Evolutionary conservation across 768 basidiomycete species (phyloP).

Genomic region (Scleroderma citrinum): DNA sequence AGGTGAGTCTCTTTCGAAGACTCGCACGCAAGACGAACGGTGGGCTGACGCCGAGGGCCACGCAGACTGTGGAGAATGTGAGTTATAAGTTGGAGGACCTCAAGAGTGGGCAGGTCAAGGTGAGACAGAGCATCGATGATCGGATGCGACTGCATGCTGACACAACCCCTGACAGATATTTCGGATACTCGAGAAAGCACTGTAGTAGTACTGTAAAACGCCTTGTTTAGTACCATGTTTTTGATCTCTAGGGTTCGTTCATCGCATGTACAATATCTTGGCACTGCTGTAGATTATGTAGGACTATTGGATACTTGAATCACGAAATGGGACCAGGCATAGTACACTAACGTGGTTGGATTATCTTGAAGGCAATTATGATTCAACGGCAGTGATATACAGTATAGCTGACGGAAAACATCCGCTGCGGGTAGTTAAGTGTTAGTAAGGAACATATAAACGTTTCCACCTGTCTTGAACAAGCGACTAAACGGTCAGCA

Average conservation of each 20-base stretch:
- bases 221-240: neutral
- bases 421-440: slow-evolving; percentile 2
- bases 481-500: slow-evolving; percentile 8
- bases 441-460: neutral
- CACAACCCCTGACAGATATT: slow-evolving; percentile 27
- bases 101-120: slow-evolving; percentile 80
- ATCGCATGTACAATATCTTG: neutral
- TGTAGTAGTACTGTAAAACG: slow-evolving; percentile 1
- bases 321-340: neutral
- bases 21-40: slow-evolving; percentile 27
- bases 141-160: slow-evolving; percentile 9
- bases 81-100: slow-evolving; percentile 87
- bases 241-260: neutral
- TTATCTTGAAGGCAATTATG: slow-evolving; percentile 3
- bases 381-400: slow-evolving; percentile 9
- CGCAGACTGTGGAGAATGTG: slow-evolving; percentile 62
- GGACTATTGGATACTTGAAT: neutral
- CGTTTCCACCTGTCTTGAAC: too few relatives aligned
- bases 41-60: slow-evolving; percentile 31
- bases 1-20: slow-evolving; percentile 43
- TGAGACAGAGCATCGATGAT: slow-evolving; percentile 21
- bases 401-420: neutral
- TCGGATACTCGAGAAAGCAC: slow-evolving; percentile 29
- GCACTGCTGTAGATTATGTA: neutral
- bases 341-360: neutral